Evolutionary conservation across 371 early-diverging fungal species (phyloP).

Genomic region (Mucor saturninus): DNA sequence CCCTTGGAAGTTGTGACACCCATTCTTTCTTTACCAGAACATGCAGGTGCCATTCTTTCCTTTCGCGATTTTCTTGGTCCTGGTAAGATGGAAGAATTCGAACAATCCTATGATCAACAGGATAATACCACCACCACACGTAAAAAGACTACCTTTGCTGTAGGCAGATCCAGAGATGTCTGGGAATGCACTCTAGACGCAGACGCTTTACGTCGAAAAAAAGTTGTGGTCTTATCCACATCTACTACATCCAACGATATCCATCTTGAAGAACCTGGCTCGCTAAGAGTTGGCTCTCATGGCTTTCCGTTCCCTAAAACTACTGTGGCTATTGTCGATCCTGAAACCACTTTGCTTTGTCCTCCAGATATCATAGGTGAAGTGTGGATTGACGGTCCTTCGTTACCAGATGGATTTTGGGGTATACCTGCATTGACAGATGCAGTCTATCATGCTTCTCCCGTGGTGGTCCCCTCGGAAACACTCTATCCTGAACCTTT

Average conservation of each 20-base stretch:
- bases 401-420: conserved; percentile 83
- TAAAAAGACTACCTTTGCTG: conserved; percentile 39
- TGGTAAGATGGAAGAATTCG: conserved; percentile 40
- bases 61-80: conserved; percentile 58
- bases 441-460: conserved; percentile 73
- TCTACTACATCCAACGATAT: conserved; percentile 36
- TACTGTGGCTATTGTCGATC: conserved; percentile 83
- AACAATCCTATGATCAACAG: conserved; percentile 18
- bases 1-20: conserved; percentile 70
- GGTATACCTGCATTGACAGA: conserved; percentile 75
- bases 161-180: conserved; percentile 53
- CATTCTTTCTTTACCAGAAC: conserved; percentile 72
- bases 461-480: conserved; percentile 57
- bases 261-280: conserved; percentile 9
- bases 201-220: conserved; percentile 55
- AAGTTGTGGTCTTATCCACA: conserved; percentile 58
- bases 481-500: conserved; percentile 54
- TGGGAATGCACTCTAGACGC: conserved; percentile 64
- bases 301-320: conserved; percentile 68
- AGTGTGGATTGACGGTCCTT: conserved; percentile 82
- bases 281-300: conserved; percentile 51
- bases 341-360: conserved; percentile 76
- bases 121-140: conserved; percentile 26
- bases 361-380: conserved; percentile 82
- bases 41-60: conserved; percentile 75